Percentiles rank a stretch among this genome's conserved stretches.
Conservation (phyloP, 176 grass and related monocot genomes). For the Bromus sterilis region DNA sequence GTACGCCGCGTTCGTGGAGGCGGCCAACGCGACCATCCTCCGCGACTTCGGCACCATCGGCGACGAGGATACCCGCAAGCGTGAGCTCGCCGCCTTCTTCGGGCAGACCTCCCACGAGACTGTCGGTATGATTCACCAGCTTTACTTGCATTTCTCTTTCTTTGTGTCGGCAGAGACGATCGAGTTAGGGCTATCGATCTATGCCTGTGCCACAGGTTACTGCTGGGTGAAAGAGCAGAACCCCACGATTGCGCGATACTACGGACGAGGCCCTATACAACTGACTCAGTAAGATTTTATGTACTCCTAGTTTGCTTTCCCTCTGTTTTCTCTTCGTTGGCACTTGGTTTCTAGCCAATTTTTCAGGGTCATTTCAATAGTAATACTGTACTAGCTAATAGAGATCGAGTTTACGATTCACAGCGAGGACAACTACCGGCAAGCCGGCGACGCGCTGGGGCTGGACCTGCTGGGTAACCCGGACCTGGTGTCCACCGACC, state of each 20-base stretch:
- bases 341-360: too few species aligned
- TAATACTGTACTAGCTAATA: too few species aligned
- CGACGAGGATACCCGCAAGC: neutral
- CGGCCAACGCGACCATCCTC: neutral
- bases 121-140: neutral
- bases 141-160: too few species aligned
- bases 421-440: neutral
- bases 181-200: too few species aligned
- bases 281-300: neutral
- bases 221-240: neutral
- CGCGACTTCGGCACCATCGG: neutral
- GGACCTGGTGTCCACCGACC: neutral
- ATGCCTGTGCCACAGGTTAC: neutral
- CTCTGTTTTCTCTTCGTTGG: too few species aligned
- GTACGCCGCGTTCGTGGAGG: neutral
- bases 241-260: neutral
- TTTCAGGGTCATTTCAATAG: too few species aligned
- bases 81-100: neutral
- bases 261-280: neutral
- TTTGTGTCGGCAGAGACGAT: too few species aligned
- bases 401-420: too few species aligned
- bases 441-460: neutral
- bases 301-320: too few species aligned
- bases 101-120: neutral
- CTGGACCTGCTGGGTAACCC: neutral